Evolutionary conservation across 495 filamentous ascomycete species (phyloP).

Genomic region (Daldinia childiae): DNA sequence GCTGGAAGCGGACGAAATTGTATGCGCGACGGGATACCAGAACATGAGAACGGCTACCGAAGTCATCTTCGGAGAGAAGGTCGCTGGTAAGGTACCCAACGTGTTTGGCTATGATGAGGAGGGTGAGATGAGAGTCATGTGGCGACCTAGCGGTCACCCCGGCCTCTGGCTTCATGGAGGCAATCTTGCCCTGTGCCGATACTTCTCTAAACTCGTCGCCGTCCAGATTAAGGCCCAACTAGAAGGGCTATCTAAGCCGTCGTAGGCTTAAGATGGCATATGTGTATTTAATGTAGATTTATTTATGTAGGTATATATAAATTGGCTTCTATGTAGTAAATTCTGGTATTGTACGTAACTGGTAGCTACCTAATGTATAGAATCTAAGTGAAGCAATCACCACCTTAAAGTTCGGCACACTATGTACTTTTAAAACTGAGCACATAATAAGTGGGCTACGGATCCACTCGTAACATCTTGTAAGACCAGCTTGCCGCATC

Average conservation of each 20-base stretch:
- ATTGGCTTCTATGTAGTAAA: not conserved
- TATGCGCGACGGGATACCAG: conserved; percentile 84
- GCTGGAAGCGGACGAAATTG: conserved; percentile 79
- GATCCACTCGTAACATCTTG: not conserved
- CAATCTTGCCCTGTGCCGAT: conserved; percentile 77
- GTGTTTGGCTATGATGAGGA: conserved; percentile 85
- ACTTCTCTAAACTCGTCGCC: conserved; percentile 75
- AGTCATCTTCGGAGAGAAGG: conserved; percentile 73
- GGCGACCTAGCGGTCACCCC: conserved; percentile 74
- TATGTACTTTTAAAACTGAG: not conserved
- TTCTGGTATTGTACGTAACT: too few relatives aligned
- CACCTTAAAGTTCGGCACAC: not conserved
- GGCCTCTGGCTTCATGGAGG: conserved; percentile 89
- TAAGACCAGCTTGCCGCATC: not conserved
- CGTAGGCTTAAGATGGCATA: conserved; percentile 2
- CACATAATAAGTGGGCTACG: not conserved
- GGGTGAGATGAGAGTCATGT: conserved; percentile 78
- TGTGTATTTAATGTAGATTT: not conserved
- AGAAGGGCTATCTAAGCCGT: conserved; percentile 54
- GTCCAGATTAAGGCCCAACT: conserved; percentile 78
- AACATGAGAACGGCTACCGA: conserved; percentile 76
- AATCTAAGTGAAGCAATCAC: not conserved
- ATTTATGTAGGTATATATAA: not conserved
- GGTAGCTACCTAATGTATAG: too few relatives aligned
- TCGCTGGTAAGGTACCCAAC: conserved; percentile 70